Base-by-base conservation (phyloP, 768 basidiomycete species). In the Trametes coccinea region DNA sequence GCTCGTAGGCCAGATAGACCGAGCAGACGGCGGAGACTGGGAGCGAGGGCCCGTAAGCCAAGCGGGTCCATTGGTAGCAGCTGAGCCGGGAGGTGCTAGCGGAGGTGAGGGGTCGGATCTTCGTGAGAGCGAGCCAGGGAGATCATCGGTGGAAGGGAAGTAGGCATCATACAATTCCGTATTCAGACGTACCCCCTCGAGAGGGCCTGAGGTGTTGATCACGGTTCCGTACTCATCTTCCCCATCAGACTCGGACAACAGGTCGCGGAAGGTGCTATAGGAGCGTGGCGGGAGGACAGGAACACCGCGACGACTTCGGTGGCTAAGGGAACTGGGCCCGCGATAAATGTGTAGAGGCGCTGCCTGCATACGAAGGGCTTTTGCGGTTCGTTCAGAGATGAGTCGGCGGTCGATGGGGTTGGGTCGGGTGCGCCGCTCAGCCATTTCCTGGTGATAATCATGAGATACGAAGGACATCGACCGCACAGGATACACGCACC, bases 161-260 rank as follows among this genome's bases (percentile, higher is more conserved):
- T 85, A 86, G 11, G 86, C 85, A 56, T 92, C 89, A 70, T 85
- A 85, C 29, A 91, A 62, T 49, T 89, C 85, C 11, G 84, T 72
- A 62, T 84, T 85, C 55, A 83, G 67, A 41, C 85, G 83, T 45
- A 77, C 77, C 30, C 86, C 86, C 66, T 89, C 88, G 16, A 79
- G 63, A 70, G 48, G 48, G 13, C 49, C 62, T 22, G 67, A 73
- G 43, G 82, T 74, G 59, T 82, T 56, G 70, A 66, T 46, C 51
- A 74, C 82, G 58, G 84, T 74, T 39, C 85, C 84, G 37, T 88
- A 64, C 5, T 64, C 88, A n/a, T 88, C 86, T 3, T 88, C 86
- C 3, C 87, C 88, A 29, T 86, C 84, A 22, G 72, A 70, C 13
- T 66, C 57, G 5, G 60, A 62, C 1, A 59, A 43, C 3, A 59